Conservation (phyloP, 2,329 filamentous ascomycete genomes). For the Xylariaceae sp. region DNA sequence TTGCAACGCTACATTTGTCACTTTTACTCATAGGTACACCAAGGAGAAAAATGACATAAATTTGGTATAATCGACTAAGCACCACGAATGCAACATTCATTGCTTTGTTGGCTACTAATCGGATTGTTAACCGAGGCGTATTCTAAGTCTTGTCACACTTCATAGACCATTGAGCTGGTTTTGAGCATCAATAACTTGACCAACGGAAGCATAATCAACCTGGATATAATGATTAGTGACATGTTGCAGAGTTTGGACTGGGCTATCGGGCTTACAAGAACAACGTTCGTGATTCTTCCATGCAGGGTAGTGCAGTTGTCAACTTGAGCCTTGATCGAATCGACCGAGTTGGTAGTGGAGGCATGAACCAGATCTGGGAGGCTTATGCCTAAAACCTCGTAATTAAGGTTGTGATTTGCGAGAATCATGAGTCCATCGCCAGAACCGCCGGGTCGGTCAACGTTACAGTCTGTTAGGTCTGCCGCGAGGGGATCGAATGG, state of each 20-base stretch:
- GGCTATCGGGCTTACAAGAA: constrained; percentile 34
- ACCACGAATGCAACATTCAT: too few species aligned
- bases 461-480: constrained; percentile 61
- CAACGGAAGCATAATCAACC: constrained; percentile 44
- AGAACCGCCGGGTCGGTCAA: constrained; percentile 57
- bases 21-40: too few species aligned
- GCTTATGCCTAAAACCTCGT: constrained; percentile 35
- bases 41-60: too few species aligned
- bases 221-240: constrained; percentile 24
- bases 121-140: too few species aligned
- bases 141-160: not conserved
- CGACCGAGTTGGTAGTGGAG: constrained; percentile 46
- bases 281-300: constrained; percentile 36
- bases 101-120: too few species aligned
- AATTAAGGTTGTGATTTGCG: constrained; percentile 40
- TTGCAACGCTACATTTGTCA: too few species aligned
- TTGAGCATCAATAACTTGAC: constrained; percentile 39
- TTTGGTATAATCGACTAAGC: too few species aligned
- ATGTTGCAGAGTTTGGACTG: not conserved
- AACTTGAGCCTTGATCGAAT: constrained; percentile 42
- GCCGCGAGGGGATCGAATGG: constrained; percentile 61
- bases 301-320: constrained; percentile 32
- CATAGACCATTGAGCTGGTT: constrained; percentile 37
- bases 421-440: constrained; percentile 43
- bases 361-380: constrained; percentile 34